Evolutionary conservation across 768 basidiomycete species (phyloP).

Genomic region (Megacollybia marginata): DNA sequence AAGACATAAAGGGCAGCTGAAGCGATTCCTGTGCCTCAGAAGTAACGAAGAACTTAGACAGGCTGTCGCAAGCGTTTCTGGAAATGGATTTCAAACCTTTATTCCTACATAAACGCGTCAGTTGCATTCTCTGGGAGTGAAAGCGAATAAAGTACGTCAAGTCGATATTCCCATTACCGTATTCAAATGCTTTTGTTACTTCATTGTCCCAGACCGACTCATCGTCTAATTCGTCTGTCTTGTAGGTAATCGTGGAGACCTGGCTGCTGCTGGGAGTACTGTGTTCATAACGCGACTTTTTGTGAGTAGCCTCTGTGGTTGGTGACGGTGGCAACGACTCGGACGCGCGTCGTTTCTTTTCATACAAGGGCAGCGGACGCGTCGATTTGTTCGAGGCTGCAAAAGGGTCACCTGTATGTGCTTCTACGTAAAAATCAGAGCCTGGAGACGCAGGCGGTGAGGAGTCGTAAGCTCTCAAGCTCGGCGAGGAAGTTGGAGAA

Average conservation of each 20-base stretch:
- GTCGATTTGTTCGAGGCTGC: background rate
- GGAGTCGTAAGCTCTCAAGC: no score
- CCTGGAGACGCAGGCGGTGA: no score
- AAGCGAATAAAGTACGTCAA: background rate
- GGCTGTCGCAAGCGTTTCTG: background rate
- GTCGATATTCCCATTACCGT: background rate
- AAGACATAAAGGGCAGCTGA: background rate
- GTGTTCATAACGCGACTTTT: background rate
- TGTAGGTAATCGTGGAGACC: no score
- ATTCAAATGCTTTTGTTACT: background rate
- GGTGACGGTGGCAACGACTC: background rate
- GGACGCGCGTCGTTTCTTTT: background rate
- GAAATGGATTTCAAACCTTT: background rate
- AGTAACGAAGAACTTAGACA: background rate
- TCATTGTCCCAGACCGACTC: background rate
- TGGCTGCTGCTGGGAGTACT: no score
- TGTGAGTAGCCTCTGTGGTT: background rate
- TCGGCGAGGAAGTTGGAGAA: no score
- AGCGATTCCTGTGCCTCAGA: background rate
- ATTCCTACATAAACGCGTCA: background rate
- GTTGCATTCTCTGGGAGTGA: background rate
- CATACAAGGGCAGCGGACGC: background rate
- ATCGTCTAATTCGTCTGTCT: background rate
- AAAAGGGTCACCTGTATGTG: background rate
- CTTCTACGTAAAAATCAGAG: background rate